Base-by-base conservation (phyloP, 2,329 filamentous ascomycete species). In the Albifimbria verrucaria region DNA sequence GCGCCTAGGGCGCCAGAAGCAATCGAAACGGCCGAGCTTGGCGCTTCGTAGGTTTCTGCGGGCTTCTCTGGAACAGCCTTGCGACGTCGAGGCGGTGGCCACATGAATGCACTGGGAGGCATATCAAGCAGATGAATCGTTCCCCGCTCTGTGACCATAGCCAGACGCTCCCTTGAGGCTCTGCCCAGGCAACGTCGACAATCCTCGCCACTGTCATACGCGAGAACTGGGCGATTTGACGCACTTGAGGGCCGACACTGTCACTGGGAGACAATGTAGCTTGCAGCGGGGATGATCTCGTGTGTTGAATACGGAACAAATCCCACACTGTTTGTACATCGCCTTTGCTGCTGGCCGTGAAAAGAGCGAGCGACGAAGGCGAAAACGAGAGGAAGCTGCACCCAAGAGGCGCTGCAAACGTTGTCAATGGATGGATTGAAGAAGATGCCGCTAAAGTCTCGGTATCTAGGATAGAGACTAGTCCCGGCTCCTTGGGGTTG, bases 61-160 rank as follows among this genome's bases (percentile, higher is more conserved):
- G 72, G 70, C 18, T 70, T 69, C 36, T 82, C 77, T 54, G 70
- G 72, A 36, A 64, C 63, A 49, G 70, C 73, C 55, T 69, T 71
- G 54, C 78, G 76, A 50, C 80, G 77, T 39, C 82, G 79, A 42
- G 85, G 86, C 22, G 92, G 90, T 41, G 92, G 92, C 92, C 92
- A 96, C 59, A 89, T 85, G 62, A 92, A 93, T 4, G 90, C 90
- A 57, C 85, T 89, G 45, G 84, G 79, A 9, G 92, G 91, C 70
- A 97, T 83, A 59, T 96, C 90, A 58, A 96, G 87, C 43, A 97
- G 82, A 71, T 99, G 94, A 11, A 97, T 86, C 9, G 94, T 99
- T n/a, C 93, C 92, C 61, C 92, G 89, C 64, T 96, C 91, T 1
- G 94, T 97, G 23, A 97, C 85, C 73, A 99, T 86, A 2, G 92